Base-by-base conservation (phyloP, 441 rosid genomes). In the Brassica hybrid region DNA sequence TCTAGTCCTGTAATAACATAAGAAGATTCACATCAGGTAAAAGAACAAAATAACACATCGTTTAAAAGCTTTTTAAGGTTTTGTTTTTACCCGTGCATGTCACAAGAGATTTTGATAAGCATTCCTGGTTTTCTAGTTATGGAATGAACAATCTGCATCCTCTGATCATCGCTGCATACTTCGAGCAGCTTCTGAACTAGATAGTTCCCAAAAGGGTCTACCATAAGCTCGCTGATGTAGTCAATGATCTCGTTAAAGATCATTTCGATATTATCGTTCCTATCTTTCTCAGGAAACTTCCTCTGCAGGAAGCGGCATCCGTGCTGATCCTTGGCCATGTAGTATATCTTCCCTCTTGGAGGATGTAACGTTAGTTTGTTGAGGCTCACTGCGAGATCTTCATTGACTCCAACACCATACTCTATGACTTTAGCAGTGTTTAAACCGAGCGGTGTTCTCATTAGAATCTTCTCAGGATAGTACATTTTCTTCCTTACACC, bases 241-340 rank as follows among this genome's bases (percentile, higher is more conserved):
- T 86, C 91, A 75, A 87, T 90, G 77, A 91, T 86, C 86, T 90
- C 94, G 23, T 57, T 56, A 72, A 89, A 91, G 71, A 93, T 89
- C 82, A 85, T 86, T 70, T 89, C 91, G 12, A 90, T 83, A 78
- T 91, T 95, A n/a, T n/a, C n/a, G 67, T 87, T 84, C 11, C 69
- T 57, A 43, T 83, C 83, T 58, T 87, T 93, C 84, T 91, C 94
- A 4, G 92, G 83, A 76, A 93, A 84, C 71, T 82, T 89, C 76
- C 83, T 86, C 83, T 93, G 96, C 80, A 93, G 73, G 81, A 87
- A 86, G 56, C 92, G 89, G 79, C 96, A 89, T n/a, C 98, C 98
- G 64, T 89, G 87, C 71, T 93, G 96, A 77, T 93, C 94, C 77
- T 91, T 93, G 0, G 96, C 93, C 91, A 93, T 82, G 79, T 85